Conservation (phyloP, 805 yeast species). For the Kluyveromyces wickerhamii region DNA sequence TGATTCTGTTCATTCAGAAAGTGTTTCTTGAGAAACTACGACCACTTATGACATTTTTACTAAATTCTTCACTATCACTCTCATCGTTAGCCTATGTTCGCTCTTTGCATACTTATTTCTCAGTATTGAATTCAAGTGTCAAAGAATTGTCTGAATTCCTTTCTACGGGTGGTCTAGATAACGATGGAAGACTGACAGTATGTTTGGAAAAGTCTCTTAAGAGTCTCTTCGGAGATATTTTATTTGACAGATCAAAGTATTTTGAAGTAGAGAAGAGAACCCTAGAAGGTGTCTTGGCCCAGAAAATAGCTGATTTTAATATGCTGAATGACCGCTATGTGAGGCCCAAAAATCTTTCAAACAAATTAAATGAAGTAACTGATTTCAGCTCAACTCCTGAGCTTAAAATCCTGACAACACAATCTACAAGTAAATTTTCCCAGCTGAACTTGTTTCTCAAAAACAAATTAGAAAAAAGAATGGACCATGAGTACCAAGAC, state of each 20-base stretch:
- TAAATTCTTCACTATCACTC: constrained; percentile 54
- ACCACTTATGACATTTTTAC: constrained; percentile 45
- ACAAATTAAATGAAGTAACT: constrained; percentile 23
- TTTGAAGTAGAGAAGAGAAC: constrained; percentile 64
- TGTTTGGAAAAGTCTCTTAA: constrained; percentile 63
- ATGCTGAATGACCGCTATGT: constrained; percentile 27
- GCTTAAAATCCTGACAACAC: constrained; percentile 14
- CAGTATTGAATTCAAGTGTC: constrained; percentile 50
- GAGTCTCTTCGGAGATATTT: constrained; percentile 66
- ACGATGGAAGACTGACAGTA: constrained; percentile 33
- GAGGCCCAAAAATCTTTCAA: constrained; percentile 19
- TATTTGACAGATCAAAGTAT: constrained; percentile 54
- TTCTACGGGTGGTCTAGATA: constrained; percentile 37
- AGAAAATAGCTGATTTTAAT: constrained; percentile 29
- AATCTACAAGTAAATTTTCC: constrained; percentile 35
- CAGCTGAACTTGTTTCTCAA: constrained; percentile 54
- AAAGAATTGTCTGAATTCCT: constrained; percentile 59
- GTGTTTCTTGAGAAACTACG: constrained; percentile 66
- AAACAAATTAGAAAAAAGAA: constrained; percentile 38
- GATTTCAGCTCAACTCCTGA: constrained; percentile 17
- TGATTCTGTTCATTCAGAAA: constrained; percentile 64
- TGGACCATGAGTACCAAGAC: constrained; percentile 5
- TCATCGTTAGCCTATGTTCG: constrained; percentile 70
- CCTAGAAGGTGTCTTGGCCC: constrained; percentile 37
- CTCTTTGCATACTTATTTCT: constrained; percentile 59